A percentile compares a stretch with the other conserved stretches of the same genome.
phyloP scores from a whole-genome alignment of 2,329 filamentous ascomycete genomes.

The Diplocarpon rosae region DNA sequence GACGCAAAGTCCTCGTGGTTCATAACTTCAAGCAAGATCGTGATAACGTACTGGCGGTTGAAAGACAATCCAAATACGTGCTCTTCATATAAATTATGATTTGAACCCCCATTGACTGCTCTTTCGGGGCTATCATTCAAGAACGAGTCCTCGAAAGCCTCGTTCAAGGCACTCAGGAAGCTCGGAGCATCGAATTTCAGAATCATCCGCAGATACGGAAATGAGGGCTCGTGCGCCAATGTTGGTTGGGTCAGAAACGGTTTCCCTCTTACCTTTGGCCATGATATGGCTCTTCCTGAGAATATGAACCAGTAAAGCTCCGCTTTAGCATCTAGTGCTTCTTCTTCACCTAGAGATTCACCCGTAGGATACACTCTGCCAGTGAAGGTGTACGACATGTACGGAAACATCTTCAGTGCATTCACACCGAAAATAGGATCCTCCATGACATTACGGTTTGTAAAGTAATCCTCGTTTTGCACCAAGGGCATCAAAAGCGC shows the following conservation, averaged over 20 bases:
- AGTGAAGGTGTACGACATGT: conserved; percentile 83
- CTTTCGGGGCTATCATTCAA: conserved; percentile 69
- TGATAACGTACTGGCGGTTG: conserved; percentile 85
- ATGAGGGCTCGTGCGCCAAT: conserved; percentile 56
- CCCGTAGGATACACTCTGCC: conserved; percentile 87
- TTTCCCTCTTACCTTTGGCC: conserved; percentile 56
- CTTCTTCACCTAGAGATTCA: conserved; percentile 58
- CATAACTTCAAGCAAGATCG: conserved; percentile 87
- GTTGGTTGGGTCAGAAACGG: conserved; percentile 49
- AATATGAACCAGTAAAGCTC: conserved; percentile 92
- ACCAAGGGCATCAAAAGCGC: conserved; percentile 52
- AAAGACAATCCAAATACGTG: conserved; percentile 60
- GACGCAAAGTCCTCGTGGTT: conserved; percentile 61
- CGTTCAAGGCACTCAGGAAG: conserved; percentile 90
- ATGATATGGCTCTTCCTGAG: conserved; percentile 64
- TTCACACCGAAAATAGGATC: conserved; percentile 54
- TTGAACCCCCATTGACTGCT: conserved; percentile 40
- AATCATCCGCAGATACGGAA: conserved; percentile 74
- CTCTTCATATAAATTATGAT: conserved; percentile 46
- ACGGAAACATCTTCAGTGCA: conserved; percentile 87
- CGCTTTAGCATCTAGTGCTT: conserved; percentile 67
- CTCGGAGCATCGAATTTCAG: conserved; percentile 83
- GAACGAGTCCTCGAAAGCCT: conserved; percentile 92
- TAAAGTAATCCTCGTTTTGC: conserved; percentile 41
- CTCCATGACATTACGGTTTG: conserved; percentile 43